Base-by-base conservation (phyloP, 2,329 filamentous ascomycete species). In the Calonectria pauciramosa region DNA sequence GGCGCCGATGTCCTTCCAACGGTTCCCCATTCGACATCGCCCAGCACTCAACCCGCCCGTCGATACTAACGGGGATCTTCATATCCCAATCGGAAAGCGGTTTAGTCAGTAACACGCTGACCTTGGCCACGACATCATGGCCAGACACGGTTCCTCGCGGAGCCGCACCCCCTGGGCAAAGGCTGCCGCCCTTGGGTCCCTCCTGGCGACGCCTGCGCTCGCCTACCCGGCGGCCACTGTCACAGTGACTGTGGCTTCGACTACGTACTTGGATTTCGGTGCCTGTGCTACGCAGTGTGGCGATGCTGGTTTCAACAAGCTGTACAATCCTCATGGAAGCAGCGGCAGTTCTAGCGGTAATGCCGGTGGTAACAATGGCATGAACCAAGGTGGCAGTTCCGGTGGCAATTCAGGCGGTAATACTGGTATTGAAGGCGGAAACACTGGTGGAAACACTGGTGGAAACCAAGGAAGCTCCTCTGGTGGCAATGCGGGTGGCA, bases 231-330 rank as follows among this genome's bases (percentile, higher is more conserved):
- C 44, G 41, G 64, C 65, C 20, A 70, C 74, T 26, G 54, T 68
- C 23, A 73, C 72, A 8, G 70, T 75, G 11, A 70, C 72, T 34
- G 70, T 76, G 32, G 68, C 52, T 13, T 59, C 68, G 28, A 76
- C 75, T 1, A 70, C 66, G 16, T 75, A 75, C 38, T 68, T 75
- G 5, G 73, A 76, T 14, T 74, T 75, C 32, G 75, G 72, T 23
- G 70, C 70, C 16, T 76, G 75, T 36, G 32, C 52, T 16, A 71
- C 66, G 11, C 38, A 47, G 36, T 69, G 69, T 11, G 60, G 26
- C 13, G 47, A 44, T 9, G 66, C 36, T 3, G 47, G 56, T 13
- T 64, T 70, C 14, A 52, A 41, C 20, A 54, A 65, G 59, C 32
- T 59, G 32, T 71, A 32, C 18, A 64, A 70, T 8, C 56, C 41